Evolutionary conservation across 2,329 filamentous ascomycete species (phyloP), one percentile per base, ranked within the genome.

Genomic region (Chaetomium olivaceum): DNA sequence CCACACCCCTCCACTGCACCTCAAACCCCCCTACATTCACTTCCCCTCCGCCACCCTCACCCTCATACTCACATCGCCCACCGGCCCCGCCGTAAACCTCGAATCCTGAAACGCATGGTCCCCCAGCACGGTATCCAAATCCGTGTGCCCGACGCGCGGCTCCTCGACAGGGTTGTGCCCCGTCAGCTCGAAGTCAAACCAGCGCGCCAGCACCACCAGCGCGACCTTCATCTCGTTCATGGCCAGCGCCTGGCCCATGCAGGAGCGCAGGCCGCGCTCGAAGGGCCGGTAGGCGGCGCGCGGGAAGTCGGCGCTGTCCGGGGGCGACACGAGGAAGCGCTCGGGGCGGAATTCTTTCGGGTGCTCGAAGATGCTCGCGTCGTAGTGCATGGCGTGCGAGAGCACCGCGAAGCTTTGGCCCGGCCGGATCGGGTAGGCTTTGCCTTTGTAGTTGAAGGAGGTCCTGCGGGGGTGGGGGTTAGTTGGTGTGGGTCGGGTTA

Each of bases 171-270:
- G 25, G 14, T 29, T 29, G 4, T 54, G 51, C 1, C 25, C 51
- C 2, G 4, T 3, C 51, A 54, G 51, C 25, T 54, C 51, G 7
- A 54, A 31, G 6, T 61, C 58, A 8, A 61, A 61, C 58, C 39
- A 31, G 7, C 58, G 46, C 9, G 25, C 58, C 12, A 33, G 29
- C 58, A 61, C 36, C n/a, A 61, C n/a, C 46, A 61, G 31, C 9
- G 27, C 21, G 1, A 61, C 21, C 16, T 52, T 61, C 46, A 61
- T 39, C 31, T 61, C 58, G 19, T 4, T 46, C 58, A 61, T 61
- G 29, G 58, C 58, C 46, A 61, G 31, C 12, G 27, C 27, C 58
- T 61, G 58, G 9, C 58, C 58, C 14, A 61, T 39, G 48, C 58
- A 61, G 14, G 39, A 48, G 11, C 58, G 46, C 16, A 48, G 58